Evolutionary conservation across 2,329 filamentous ascomycete genomes (phyloP), one percentile per base, ranked within the genome.

Genomic region (Colletotrichum orchidophilum): DNA sequence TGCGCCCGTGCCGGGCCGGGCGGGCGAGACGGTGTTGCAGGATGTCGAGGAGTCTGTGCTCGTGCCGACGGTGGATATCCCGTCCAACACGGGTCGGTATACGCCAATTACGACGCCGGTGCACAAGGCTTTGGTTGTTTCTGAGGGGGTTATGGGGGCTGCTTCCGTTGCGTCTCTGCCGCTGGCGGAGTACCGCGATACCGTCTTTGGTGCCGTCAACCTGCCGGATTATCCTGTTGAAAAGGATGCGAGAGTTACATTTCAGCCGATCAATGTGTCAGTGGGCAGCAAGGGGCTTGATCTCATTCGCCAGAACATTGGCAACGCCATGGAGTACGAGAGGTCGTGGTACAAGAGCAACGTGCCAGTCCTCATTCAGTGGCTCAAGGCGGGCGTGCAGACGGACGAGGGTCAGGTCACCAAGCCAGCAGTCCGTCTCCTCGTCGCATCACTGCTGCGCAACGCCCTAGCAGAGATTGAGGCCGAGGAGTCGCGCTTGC

Each of bases 81-180:
- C 89, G 6, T 91, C 92, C 15, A 87, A 86, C 71, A 89, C 88
- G 18, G 91, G 91, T 9, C 86, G 90, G 72, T 87, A 90, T 67
- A 90, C 91, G 13, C 87, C 91, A 18, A 86, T 96, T 52, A 90
- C 91, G 7, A 94, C 94, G 54, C 95, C 96, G 0, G 94, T 98
- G 1, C 96, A 98, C 78, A 93, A 92, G 78, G 90, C 92, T 1
- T 81, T 98, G 18, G 76, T 98, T 11, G 87, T 97, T 9, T 91
- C 90, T 0, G 87, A 93, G 59, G 95, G 94, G 0, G 82, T 97
- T 2, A 83, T 88, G 63, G 94, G 93, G 8, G 89, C 92, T 1
- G 85, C 91, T 5, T 84, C 87, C 1, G 75, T 89, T 7, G 79
- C 87, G 6, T 77, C 83, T 9, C 77, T 88, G 57, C 81, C 84